phyloP scores from a whole-genome alignment of 2,329 filamentous ascomycete genomes.

The Dryadomyces quercus-mongolicae region DNA sequence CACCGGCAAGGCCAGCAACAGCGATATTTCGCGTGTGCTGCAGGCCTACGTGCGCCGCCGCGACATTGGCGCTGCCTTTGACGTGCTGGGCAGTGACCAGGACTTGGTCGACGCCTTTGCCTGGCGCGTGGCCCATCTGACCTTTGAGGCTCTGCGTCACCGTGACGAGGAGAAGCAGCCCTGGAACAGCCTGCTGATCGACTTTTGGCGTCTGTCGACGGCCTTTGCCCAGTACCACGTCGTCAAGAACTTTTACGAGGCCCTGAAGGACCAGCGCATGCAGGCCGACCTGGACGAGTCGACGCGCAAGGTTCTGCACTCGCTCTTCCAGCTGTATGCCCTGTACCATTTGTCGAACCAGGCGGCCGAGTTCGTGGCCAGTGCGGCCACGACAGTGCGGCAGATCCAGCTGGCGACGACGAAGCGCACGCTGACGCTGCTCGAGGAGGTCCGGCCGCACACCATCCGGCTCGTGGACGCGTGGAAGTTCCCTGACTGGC shows the following conservation, averaged over 20 bases:
- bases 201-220: slow-evolving; percentile 66
- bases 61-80: slow-evolving; percentile 55
- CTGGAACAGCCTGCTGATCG: slow-evolving; percentile 67
- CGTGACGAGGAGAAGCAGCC: slow-evolving; percentile 63
- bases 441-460: slow-evolving; percentile 62
- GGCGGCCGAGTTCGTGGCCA: slow-evolving; percentile 36
- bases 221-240: slow-evolving; percentile 68
- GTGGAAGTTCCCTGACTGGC: slow-evolving; percentile 70
- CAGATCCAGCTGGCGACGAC: slow-evolving; percentile 61
- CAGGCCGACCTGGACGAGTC: slow-evolving; percentile 41
- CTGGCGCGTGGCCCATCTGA: slow-evolving; percentile 62
- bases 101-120: slow-evolving; percentile 65
- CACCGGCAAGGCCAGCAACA: slow-evolving; percentile 43
- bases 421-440: slow-evolving; percentile 51
- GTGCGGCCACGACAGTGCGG: slow-evolving; percentile 29
- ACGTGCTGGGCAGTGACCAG: slow-evolving; percentile 56
- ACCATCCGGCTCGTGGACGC: slow-evolving; percentile 59
- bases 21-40: slow-evolving; percentile 59
- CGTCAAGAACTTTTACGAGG: slow-evolving; percentile 57
- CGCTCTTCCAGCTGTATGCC: slow-evolving; percentile 74
- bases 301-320: slow-evolving; percentile 48
- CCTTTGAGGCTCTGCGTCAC: slow-evolving; percentile 64
- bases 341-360: slow-evolving; percentile 52
- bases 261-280: slow-evolving; percentile 31
- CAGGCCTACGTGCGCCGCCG: slow-evolving; percentile 50